Base-by-base conservation (phyloP, 257 asterid species). In the Leonotis leonurus region DNA sequence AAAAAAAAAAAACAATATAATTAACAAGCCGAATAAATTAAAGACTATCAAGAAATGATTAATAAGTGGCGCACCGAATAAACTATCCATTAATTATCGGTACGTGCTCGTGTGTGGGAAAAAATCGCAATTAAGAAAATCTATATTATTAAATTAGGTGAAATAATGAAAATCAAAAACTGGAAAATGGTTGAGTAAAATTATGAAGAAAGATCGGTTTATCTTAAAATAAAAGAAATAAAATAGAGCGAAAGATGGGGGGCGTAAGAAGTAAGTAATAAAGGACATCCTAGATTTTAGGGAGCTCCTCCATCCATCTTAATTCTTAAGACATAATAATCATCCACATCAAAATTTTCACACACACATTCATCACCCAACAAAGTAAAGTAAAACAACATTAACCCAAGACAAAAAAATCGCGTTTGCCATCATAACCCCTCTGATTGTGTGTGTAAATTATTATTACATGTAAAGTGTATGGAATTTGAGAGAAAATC, bases 221-320 rank as follows among this genome's bases (percentile, higher is more conserved):
- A n/a, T n/a, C n/a, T n/a, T n/a, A n/a, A n/a, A n/a, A n/a, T n/a
- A n/a, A n/a, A n/a, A n/a, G n/a, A n/a, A n/a, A n/a, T n/a, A n/a
- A n/a, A n/a, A n/a, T n/a, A 35, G 45, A 60, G 35, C 35, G 37
- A 5, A 53, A 11, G 12, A 46, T 37, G 51, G 61, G 65, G 70
- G 46, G 77, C 68, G 70, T 73, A 63, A 73, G 40, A 68, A 21
- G n/a, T 11, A 72, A 72, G 77, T 54, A 60, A 67, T 29, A n/a
- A 46, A 33, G 16, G 21, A 66, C 26, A 60, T 35, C 58, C 73
- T 65, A 32, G 66, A 59, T 60, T 50, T 67, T 36, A 65, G 73
- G 70, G 4, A 67, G 68, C 14, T 49, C 53, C 29, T 20, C 37
- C 21, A n/a, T n/a, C n/a, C n/a, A n/a, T n/a, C n/a, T n/a, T n/a